Evolutionary conservation across 2,329 filamentous ascomycete genomes (phyloP), one percentile per base, ranked within the genome.

Genomic region (Bipolaris cookei): DNA sequence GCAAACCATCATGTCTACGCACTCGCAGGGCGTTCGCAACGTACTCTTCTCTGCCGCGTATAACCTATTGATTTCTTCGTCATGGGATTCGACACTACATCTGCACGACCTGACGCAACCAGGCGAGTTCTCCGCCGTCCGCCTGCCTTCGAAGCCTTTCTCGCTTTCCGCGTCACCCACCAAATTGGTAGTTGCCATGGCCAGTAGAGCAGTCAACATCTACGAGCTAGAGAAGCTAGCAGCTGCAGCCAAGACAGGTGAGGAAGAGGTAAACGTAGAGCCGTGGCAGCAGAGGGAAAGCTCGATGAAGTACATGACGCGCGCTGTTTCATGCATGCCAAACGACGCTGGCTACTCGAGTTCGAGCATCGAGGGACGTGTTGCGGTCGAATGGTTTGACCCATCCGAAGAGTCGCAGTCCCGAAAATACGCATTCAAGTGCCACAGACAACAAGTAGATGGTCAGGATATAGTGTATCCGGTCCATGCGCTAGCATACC

Each of bases 301-400:
- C 50, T 96, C 90, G 23, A 84, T 99, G 72, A 96, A 97, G 76
- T 99, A 97, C 79, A 92, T 97, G 82, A 98, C 94, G 1, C 87
- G 95, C 58, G 91, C 91, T 16, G 90, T 98, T 0, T 88, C 92
- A 14, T 97, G 94, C 77, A 98, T 99, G 95, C 94, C 95, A 13
- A 93, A 95, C 69, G 95, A 97, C 65, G 90, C 90, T 10, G 95
- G 95, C 4, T 99, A 98, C 75, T 93, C 94, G 8, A 94, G 90
- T 1, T 91, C 87, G 56, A 93, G 89, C 69, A 99, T 99, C 69
- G 95, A 99, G 75, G 95, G 95, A 4, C 88, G 95, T 67, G 92
- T 99, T 1, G 94, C 93, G 0, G 95, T 99, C 1, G 95, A 99
- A 77, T 98, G 93, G 91, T 98, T 99, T 75, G 95, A 98, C 73